Evolutionary conservation across 1,284 basidiomycete genomes (phyloP).

Genomic region (Ustilago nuda): DNA sequence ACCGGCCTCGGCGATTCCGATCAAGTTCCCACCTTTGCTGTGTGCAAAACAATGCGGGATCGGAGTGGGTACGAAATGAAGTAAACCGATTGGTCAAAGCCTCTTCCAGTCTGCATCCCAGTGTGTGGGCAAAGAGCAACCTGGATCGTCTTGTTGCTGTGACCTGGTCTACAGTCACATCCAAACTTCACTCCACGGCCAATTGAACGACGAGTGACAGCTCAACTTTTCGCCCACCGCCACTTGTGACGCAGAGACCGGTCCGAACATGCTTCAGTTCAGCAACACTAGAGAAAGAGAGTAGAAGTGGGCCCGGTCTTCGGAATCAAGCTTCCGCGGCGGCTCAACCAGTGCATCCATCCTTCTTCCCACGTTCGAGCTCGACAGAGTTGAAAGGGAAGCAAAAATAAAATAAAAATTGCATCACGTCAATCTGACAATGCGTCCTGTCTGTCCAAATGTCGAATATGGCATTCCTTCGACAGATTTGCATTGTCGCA

Average conservation of each 20-base stretch:
- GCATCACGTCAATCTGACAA: background rate
- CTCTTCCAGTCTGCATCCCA: too few species aligned
- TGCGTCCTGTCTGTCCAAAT: too few species aligned
- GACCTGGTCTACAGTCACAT: background rate
- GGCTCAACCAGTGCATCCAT: background rate
- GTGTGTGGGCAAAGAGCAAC: background rate
- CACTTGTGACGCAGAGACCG: background rate
- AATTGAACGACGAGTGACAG: background rate
- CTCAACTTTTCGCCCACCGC: background rate
- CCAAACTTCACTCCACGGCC: background rate
- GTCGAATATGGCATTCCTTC: too few species aligned
- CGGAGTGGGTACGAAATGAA: background rate
- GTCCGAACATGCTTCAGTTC: conserved; percentile 1
- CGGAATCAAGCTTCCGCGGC: background rate
- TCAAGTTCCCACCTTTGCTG: background rate
- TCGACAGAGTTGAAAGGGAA: background rate
- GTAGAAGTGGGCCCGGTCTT: background rate
- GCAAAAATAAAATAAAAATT: background rate
- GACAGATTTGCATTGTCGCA: too few species aligned
- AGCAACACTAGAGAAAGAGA: background rate
- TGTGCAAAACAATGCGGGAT: background rate
- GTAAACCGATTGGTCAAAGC: background rate
- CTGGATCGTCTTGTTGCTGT: background rate
- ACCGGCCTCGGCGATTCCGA: background rate
- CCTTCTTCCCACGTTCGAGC: background rate